Conservation (phyloP, 257 asterid species). For the Agastache rugosa region DNA sequence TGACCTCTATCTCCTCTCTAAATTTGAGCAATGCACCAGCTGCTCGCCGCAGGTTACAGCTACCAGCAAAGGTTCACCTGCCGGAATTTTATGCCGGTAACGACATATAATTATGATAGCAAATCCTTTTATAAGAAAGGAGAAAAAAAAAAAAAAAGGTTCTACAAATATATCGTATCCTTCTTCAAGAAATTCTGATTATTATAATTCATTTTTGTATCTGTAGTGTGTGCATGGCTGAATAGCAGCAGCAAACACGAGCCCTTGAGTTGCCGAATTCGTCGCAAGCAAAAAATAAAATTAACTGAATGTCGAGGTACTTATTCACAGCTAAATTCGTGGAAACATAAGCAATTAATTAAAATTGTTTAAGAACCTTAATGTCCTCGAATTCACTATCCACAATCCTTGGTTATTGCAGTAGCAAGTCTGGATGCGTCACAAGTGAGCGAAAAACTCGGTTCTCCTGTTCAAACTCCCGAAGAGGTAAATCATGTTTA, state of each 20-base stretch:
- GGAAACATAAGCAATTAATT: background rate
- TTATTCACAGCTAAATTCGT: background rate
- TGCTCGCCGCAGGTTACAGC: background rate
- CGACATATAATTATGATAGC: background rate
- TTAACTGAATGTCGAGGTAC: slow-evolving; percentile 6
- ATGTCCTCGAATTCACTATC: background rate
- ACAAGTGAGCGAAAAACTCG: background rate
- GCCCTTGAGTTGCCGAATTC: background rate
- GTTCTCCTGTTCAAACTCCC: background rate
- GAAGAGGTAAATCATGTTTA: background rate
- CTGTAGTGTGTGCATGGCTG: background rate
- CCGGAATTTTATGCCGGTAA: background rate
- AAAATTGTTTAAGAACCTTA: background rate
- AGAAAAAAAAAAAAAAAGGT: no score
- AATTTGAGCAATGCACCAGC: background rate
- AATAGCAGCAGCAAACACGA: background rate
- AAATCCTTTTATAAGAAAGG: background rate
- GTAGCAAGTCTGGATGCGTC: background rate
- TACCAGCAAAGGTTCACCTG: background rate
- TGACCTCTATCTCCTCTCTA: background rate
- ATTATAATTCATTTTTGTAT: background rate
- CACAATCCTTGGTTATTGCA: background rate
- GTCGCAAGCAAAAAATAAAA: background rate
- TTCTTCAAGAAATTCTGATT: background rate
- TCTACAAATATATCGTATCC: background rate